A percentile compares a stretch with the other conserved stretches of the same genome.
These are phyloP conservation scores for Sporothrix mexicana DNA, from an alignment of 2,329 filamentous ascomycete species.

Conservation along the genomic window DNA sequence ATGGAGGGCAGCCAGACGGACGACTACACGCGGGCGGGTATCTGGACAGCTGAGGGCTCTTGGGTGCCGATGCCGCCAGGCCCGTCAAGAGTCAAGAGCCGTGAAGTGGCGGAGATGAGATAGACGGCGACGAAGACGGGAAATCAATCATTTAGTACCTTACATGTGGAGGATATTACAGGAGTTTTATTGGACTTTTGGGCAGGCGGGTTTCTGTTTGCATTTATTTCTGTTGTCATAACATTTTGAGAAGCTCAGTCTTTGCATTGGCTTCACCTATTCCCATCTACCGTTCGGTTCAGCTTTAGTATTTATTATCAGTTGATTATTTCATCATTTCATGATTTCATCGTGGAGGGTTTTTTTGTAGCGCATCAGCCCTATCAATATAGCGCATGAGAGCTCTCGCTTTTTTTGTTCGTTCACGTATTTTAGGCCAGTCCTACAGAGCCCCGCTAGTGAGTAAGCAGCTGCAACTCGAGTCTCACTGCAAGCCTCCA, in stretches of 20 bases:
- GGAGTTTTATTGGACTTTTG: not conserved
- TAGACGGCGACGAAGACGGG: not conserved
- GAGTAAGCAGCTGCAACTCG: not conserved
- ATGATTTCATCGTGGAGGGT: not conserved
- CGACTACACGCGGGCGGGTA: constrained; percentile 78
- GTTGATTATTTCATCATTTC: too few species aligned
- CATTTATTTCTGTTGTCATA: not conserved
- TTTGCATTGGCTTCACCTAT: not conserved
- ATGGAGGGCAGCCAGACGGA: constrained; percentile 67
- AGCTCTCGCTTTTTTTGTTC: not conserved
- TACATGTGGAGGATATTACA: not conserved
- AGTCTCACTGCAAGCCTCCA: not conserved
- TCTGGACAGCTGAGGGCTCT: constrained; percentile 66
- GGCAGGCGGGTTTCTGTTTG: not conserved
- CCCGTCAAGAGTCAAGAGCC: constrained; percentile 55
- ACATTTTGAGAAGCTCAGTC: not conserved
- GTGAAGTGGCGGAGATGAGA: constrained; percentile 35
- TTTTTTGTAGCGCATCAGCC: constrained; percentile 1
- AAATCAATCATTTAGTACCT: not conserved
- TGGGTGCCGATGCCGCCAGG: constrained; percentile 72
- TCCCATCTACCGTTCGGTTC: not conserved
- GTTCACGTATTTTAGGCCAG: not conserved
- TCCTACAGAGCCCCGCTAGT: not conserved
- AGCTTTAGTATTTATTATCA: too few species aligned
- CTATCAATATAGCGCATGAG: constrained; percentile 25